A percentile compares a stretch with the other conserved stretches of the same genome.
phyloP scores from a whole-genome alignment of 305 asterid genomes.

The Fraxinus xanthoxyloides region DNA sequence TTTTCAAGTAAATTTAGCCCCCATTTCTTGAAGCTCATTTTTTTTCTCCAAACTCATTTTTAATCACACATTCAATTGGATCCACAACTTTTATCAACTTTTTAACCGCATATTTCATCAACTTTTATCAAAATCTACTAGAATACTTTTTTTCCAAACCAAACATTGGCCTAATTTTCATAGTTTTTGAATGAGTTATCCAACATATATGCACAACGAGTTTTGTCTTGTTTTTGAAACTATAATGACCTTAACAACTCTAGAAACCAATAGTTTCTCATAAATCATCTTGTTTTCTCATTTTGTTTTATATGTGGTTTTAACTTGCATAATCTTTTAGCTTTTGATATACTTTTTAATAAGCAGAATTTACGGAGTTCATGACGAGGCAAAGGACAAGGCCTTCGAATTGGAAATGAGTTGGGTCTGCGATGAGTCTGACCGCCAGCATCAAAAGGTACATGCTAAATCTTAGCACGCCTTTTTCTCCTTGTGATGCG shows the following conservation, averaged over 20 bases:
- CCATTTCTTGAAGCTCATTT: too few species aligned
- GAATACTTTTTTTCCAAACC: not conserved
- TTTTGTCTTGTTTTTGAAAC: not conserved
- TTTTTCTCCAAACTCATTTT: not conserved
- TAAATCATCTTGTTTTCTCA: not conserved
- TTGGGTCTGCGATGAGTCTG: conserved; percentile 96
- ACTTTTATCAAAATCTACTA: not conserved
- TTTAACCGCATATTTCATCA: too few species aligned
- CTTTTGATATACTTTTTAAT: not conserved
- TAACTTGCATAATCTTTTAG: not conserved
- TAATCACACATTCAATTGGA: too few species aligned
- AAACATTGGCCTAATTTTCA: not conserved
- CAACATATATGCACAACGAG: not conserved
- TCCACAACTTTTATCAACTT: not conserved
- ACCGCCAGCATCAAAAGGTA: conserved; percentile 91
- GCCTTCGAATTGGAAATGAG: conserved; percentile 96
- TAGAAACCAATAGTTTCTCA: not conserved
- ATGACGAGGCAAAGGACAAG: conserved; percentile 97
- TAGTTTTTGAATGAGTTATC: not conserved
- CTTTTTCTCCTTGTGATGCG: not conserved
- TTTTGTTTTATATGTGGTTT: not conserved
- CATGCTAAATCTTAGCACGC: not conserved
- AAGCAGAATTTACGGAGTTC: conserved; percentile 84
- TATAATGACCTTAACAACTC: not conserved
- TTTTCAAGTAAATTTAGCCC: not conserved